phyloP scores from a whole-genome alignment of 805 yeast species.

The Ogataea philodendri region DNA sequence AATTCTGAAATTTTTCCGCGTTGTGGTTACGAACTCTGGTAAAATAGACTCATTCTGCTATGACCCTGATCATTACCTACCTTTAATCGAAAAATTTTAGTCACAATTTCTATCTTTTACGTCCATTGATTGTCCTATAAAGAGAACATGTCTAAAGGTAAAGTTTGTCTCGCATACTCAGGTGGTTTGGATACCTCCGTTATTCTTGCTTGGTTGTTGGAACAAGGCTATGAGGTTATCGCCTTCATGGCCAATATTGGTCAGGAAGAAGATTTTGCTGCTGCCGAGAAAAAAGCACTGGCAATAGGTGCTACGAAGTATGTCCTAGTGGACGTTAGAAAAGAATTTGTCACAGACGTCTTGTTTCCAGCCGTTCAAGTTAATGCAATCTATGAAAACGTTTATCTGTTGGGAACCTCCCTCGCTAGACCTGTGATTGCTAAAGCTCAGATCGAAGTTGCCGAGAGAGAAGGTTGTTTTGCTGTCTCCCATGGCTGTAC shows the following conservation, averaged over 20 bases:
- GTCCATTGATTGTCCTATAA: neutral
- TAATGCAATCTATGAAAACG: slow-evolving; percentile 97
- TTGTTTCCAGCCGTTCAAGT: slow-evolving; percentile 96
- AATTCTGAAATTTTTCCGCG: slow-evolving; percentile 18
- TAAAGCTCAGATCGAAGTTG: slow-evolving; percentile 95
- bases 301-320: slow-evolving; percentile 97
- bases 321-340: slow-evolving; percentile 90
- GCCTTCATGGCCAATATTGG: slow-evolving; percentile 99
- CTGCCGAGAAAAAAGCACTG: slow-evolving; percentile 93
- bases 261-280: slow-evolving; percentile 98
- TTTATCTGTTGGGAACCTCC: slow-evolving; percentile 94
- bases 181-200: slow-evolving; percentile 99
- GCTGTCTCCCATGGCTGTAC: slow-evolving; percentile 99
- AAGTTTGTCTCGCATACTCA: slow-evolving; percentile 98
- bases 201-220: slow-evolving; percentile 96
- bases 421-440: slow-evolving; percentile 99
- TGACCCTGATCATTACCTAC: too few relatives aligned
- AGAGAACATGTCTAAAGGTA: slow-evolving; percentile 85
- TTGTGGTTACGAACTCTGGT: slow-evolving; percentile 14
- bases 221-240: slow-evolving; percentile 96
- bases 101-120: neutral
- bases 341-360: slow-evolving; percentile 90
- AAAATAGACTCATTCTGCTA: slow-evolving; percentile 3
- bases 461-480: slow-evolving; percentile 95
- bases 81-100: slow-evolving; percentile 6